Evolutionary conservation across 1,284 basidiomycete species (phyloP).

Genomic region (Austroboletus niveus): DNA sequence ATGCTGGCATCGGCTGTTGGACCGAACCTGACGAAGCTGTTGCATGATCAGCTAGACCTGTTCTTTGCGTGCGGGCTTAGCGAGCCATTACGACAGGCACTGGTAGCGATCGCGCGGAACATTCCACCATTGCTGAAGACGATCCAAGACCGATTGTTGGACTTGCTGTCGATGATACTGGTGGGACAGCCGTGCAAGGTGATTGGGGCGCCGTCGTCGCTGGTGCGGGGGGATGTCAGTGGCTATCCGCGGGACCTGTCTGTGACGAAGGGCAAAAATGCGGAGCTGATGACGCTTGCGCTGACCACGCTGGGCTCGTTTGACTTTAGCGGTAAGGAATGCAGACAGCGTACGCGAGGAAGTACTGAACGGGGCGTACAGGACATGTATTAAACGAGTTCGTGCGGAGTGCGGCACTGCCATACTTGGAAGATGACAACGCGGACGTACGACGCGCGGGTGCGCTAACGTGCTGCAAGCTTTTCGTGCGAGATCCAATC

Average conservation of each 20-base stretch:
- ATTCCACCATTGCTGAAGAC: slow-evolving; percentile 91
- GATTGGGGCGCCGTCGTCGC: slow-evolving; percentile 71
- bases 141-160: slow-evolving; percentile 91
- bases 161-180: slow-evolving; percentile 77
- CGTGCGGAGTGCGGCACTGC: slow-evolving; percentile 88
- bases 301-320: slow-evolving; percentile 89
- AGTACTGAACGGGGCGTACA: slow-evolving; percentile 29
- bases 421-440: slow-evolving; percentile 93
- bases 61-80: slow-evolving; percentile 97
- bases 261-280: slow-evolving; percentile 53
- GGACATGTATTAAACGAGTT: slow-evolving; percentile 97
- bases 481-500: slow-evolving; percentile 95
- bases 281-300: slow-evolving; percentile 83
- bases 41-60: slow-evolving; percentile 95
- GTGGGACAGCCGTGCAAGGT: slow-evolving; percentile 84
- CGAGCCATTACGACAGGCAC: slow-evolving; percentile 83
- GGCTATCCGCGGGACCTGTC: slow-evolving; percentile 57
- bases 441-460: slow-evolving; percentile 89
- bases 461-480: slow-evolving; percentile 87
- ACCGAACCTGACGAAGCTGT: slow-evolving; percentile 90
- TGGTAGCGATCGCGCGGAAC: slow-evolving; percentile 83
- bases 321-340: slow-evolving; percentile 81
- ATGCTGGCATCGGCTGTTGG: slow-evolving; percentile 96
- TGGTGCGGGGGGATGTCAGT: slow-evolving; percentile 52
- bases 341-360: not conserved